A percentile compares a stretch with the other conserved stretches of the same genome.
phyloP scores from a whole-genome alignment of 1,139 yeast genomes.

The Hyphopichia khmerensis region DNA sequence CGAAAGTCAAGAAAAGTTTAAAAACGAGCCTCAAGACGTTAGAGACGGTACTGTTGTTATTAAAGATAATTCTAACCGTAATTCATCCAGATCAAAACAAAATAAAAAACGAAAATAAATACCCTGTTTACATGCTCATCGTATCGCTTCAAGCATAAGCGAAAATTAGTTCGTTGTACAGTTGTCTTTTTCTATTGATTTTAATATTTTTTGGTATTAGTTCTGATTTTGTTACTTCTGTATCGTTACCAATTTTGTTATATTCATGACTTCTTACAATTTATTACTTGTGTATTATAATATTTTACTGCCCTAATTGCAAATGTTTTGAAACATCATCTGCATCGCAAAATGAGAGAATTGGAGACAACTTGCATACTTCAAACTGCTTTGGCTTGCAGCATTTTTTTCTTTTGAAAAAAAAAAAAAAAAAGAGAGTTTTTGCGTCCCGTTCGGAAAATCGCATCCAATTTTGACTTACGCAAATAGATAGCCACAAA shows the following conservation, averaged over 20 bases:
- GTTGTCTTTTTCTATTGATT: not conserved
- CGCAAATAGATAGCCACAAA: constrained; percentile 1
- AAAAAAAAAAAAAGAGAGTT: too few species aligned
- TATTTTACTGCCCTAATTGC: too few species aligned
- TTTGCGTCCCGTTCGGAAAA: not conserved
- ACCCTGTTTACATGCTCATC: not conserved
- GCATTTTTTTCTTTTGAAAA: constrained; percentile 1
- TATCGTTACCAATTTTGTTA: too few species aligned
- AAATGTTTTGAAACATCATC: too few species aligned
- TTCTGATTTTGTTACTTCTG: too few species aligned
- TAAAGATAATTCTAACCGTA: constrained; percentile 17
- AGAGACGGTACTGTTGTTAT: constrained; percentile 66
- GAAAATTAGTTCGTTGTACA: not conserved
- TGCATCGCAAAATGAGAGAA: too few species aligned
- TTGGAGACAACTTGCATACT: not conserved
- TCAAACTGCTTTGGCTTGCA: not conserved
- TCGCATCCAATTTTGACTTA: not conserved
- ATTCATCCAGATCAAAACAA: constrained; percentile 16
- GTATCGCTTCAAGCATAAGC: not conserved
- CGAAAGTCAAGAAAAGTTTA: constrained; percentile 70
- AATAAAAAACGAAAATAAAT: constrained; percentile 4
- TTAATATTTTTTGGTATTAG: not conserved
- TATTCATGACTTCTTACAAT: too few species aligned
- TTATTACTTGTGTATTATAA: too few species aligned
- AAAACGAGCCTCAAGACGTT: constrained; percentile 67